Conservation (phyloP, 495 filamentous ascomycete genomes). For the Hypoxylon subgilvum region DNA sequence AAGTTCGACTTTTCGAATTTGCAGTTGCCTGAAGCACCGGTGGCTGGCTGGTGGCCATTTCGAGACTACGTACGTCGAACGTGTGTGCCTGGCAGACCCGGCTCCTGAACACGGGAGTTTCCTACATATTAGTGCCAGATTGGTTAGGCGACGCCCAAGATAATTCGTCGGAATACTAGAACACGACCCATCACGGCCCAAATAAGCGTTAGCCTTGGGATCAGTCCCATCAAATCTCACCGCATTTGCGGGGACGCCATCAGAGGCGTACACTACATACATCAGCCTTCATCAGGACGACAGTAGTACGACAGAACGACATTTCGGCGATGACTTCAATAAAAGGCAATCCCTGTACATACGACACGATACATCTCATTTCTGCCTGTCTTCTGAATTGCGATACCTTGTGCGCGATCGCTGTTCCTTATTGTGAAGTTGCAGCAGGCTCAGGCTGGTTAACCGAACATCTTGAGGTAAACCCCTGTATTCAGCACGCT, state of each 20-base stretch:
- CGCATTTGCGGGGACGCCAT: constrained; percentile 24
- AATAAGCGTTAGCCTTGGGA: constrained; percentile 25
- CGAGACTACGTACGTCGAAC: no score
- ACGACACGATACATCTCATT: constrained; percentile 4
- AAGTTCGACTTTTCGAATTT: no score
- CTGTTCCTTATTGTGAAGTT: no score
- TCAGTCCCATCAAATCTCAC: constrained; percentile 34
- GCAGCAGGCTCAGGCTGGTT: no score
- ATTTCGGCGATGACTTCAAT: constrained; percentile 10
- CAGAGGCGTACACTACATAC: neutral
- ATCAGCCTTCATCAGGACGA: neutral
- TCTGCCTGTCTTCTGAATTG: no score
- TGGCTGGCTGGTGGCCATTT: no score
- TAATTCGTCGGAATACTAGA: constrained; percentile 25
- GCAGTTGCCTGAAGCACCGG: no score
- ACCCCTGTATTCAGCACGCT: constrained; percentile 28
- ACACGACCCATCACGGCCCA: constrained; percentile 1
- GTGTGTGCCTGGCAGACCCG: no score
- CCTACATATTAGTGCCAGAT: constrained; percentile 3
- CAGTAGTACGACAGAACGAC: neutral
- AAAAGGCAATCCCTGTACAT: neutral
- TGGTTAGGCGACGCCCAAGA: constrained; percentile 13
- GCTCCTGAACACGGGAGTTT: constrained; percentile 6
- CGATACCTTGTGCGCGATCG: no score
- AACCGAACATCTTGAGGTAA: constrained; percentile 3